Percentiles rank a stretch among this genome's conserved stretches.
These are phyloP conservation scores for Jamesozyma piceae DNA, from an alignment of 805 yeast genomes.

Conservation along the genomic window DNA sequence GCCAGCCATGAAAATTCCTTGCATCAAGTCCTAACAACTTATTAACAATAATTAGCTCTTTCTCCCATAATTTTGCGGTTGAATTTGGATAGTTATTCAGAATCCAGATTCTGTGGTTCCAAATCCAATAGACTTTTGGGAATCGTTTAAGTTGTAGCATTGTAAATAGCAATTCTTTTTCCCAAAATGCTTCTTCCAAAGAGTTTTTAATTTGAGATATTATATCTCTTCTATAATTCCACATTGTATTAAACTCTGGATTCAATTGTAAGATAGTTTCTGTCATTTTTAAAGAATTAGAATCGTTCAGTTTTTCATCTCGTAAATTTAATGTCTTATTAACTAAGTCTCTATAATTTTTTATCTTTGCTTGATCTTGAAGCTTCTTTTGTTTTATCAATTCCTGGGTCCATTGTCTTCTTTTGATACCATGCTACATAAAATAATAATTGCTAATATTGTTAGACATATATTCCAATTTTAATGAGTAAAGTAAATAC, in stretches of 20 bases:
- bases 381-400: constrained; percentile 42
- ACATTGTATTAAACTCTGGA: constrained; percentile 80
- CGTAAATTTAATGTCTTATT: constrained; percentile 35
- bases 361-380: constrained; percentile 55
- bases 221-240: constrained; percentile 84
- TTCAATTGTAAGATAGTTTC: constrained; percentile 51
- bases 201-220: constrained; percentile 26
- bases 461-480: neutral
- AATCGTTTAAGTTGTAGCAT: constrained; percentile 47
- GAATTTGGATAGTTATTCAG: constrained; percentile 43
- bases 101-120: constrained; percentile 90
- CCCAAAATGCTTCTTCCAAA: constrained; percentile 29
- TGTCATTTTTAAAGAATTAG: constrained; percentile 42
- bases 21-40: constrained; percentile 62
- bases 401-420: constrained; percentile 48
- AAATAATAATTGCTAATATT: neutral
- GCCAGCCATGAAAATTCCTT: constrained; percentile 94
- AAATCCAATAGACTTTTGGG: constrained; percentile 94
- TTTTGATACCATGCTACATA: constrained; percentile 60
- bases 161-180: constrained; percentile 53
- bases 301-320: constrained; percentile 24
- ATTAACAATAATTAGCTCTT: constrained; percentile 60
- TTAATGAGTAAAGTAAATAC: neutral
- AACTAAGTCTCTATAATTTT: constrained; percentile 41
- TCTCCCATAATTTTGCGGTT: constrained; percentile 44